phyloP scores from a whole-genome alignment of 305 asterid species.

The Rubia tinctorum region DNA sequence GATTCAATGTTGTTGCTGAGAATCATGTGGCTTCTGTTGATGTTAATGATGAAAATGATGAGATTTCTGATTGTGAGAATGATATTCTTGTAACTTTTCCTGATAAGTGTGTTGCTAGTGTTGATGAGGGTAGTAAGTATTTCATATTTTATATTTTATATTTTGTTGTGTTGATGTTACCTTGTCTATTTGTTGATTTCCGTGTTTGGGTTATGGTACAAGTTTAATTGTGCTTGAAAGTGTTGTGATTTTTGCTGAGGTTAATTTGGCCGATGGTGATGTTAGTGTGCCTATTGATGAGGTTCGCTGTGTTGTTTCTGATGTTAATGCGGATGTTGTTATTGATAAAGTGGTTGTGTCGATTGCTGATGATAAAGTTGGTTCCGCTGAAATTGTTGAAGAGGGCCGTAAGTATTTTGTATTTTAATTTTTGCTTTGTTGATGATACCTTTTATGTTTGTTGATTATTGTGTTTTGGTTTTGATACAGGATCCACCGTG shows the following conservation, averaged over 20 bases:
- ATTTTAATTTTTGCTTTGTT: too few relatives aligned
- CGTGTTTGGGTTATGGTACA: too few relatives aligned
- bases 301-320: background rate
- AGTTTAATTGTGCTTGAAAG: background rate
- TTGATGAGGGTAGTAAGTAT: background rate
- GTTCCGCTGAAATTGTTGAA: background rate
- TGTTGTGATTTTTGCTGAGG: background rate
- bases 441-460: background rate
- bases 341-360: too few relatives aligned
- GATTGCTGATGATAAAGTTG: too few relatives aligned
- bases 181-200: too few relatives aligned
- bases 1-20: too few relatives aligned
- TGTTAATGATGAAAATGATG: background rate
- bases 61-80: background rate
- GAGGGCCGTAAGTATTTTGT: background rate
- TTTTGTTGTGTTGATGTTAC: too few relatives aligned
- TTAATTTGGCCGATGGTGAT: too few relatives aligned
- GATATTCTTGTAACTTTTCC: background rate
- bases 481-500: background rate
- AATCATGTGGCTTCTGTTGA: background rate
- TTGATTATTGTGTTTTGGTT: too few relatives aligned
- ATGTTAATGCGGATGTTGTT: background rate
- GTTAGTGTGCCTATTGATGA: too few relatives aligned
- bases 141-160: too few relatives aligned
- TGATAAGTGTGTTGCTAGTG: background rate